Evolutionary conservation across 768 basidiomycete species (phyloP).

Genomic region (Candolleomyces eurysporus): DNA sequence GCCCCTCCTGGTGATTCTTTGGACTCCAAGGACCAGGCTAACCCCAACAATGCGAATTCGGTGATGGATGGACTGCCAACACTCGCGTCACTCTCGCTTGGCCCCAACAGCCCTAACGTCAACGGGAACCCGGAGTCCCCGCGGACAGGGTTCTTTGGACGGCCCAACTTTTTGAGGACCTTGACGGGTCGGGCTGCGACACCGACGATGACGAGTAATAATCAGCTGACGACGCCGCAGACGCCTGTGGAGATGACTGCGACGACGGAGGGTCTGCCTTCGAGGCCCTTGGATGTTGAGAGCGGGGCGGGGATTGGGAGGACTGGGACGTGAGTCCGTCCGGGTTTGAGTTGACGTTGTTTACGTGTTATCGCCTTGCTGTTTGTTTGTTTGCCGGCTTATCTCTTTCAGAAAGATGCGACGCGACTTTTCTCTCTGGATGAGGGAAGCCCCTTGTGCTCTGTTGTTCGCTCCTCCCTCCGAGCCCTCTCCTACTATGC

Average conservation of each 20-base stretch:
- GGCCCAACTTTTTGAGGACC: conserved; percentile 6
- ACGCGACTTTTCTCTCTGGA: too few relatives aligned
- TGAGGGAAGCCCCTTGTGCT: too few relatives aligned
- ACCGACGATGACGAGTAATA: conserved; percentile 18
- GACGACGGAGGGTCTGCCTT: conserved; percentile 20
- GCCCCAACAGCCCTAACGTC: conserved; percentile 7
- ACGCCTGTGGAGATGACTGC: conserved; percentile 7
- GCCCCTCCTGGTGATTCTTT: conserved; percentile 39
- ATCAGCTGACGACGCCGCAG: conserved; percentile 19
- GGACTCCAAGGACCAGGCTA: conserved; percentile 21
- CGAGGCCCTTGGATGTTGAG: conserved; percentile 17
- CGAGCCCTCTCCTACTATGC: too few relatives aligned
- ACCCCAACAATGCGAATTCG: background rate
- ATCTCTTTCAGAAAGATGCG: too few relatives aligned
- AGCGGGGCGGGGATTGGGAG: conserved; percentile 15
- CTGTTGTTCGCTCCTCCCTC: too few relatives aligned
- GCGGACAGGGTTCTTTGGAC: conserved; percentile 6
- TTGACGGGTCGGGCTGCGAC: conserved; percentile 1
- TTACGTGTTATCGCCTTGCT: too few relatives aligned
- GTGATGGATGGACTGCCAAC: background rate
- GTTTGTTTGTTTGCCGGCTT: too few relatives aligned
- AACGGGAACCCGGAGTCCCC: conserved; percentile 18
- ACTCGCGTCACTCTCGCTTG: background rate
- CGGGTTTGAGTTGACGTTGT: too few relatives aligned
- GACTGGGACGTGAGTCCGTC: conserved; percentile 6